A percentile compares a stretch with the other conserved stretches of the same genome.
These are phyloP conservation scores for Penicillium samsonianum DNA, from an alignment of 495 filamentous ascomycete genomes.

Conservation along the genomic window DNA sequence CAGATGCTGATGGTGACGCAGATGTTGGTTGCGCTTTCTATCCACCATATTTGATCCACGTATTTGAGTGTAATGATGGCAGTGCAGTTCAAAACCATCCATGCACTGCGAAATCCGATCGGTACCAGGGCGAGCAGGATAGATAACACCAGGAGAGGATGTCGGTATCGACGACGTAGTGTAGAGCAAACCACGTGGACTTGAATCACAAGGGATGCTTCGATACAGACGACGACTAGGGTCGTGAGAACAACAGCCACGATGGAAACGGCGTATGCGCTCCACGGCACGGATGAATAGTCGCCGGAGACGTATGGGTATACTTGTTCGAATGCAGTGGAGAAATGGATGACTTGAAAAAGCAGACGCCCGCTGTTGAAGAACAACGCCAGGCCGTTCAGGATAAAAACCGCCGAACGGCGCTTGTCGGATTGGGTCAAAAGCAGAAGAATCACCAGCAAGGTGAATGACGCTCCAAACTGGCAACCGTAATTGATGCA, in stretches of 20 bases:
- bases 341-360: constrained; percentile 59
- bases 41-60: constrained; percentile 34
- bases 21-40: constrained; percentile 56
- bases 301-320: constrained; percentile 63
- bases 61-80: constrained; percentile 43
- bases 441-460: constrained; percentile 65
- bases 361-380: constrained; percentile 63
- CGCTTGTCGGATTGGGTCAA: constrained; percentile 65
- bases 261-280: constrained; percentile 53
- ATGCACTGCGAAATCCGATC: constrained; percentile 60
- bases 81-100: constrained; percentile 57
- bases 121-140: constrained; percentile 53
- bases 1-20: constrained; percentile 65
- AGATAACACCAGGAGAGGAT: constrained; percentile 50
- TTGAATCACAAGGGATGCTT: constrained; percentile 72
- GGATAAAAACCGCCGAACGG: constrained; percentile 57
- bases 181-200: constrained; percentile 61
- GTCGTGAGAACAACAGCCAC: constrained; percentile 54
- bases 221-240: constrained; percentile 60
- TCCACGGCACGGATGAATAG: constrained; percentile 48
- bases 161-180: constrained; percentile 44
- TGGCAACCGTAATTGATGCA: constrained; percentile 72
- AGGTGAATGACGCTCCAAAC: constrained; percentile 69
- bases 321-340: constrained; percentile 55
- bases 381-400: constrained; percentile 62